Conservation (phyloP, 2,329 filamentous ascomycete species). For the Diplodia intermedia region DNA sequence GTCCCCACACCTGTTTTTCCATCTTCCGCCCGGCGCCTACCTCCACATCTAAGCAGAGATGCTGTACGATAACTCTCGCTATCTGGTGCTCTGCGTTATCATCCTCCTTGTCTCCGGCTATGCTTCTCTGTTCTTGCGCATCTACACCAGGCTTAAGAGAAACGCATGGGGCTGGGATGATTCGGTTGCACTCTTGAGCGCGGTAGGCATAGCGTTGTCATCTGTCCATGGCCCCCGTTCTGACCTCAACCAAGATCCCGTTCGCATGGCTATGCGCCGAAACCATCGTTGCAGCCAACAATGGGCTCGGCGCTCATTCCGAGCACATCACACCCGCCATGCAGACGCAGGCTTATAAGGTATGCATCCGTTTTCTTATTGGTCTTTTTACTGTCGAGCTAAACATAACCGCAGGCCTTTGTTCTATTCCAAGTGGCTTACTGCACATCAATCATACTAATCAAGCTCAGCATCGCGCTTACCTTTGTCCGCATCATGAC, state of each 20-base stretch:
- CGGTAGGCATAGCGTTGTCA: background rate
- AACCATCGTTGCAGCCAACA: constrained; percentile 1
- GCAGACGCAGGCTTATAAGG: background rate
- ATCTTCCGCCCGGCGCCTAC: no score
- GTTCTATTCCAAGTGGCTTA: background rate
- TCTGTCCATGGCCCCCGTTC: background rate
- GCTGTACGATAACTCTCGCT: background rate
- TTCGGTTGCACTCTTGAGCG: background rate
- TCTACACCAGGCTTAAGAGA: background rate
- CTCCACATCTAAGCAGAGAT: background rate
- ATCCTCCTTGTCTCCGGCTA: background rate
- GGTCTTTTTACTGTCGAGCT: no score
- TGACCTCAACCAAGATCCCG: background rate
- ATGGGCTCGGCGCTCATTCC: background rate
- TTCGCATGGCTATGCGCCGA: constrained; percentile 5
- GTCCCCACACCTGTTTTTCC: no score
- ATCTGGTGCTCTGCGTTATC: background rate
- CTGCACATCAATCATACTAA: background rate
- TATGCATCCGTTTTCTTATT: no score
- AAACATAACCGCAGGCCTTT: background rate
- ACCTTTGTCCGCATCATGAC: background rate
- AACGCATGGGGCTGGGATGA: background rate
- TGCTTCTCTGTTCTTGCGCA: background rate
- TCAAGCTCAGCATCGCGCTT: background rate
- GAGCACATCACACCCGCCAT: background rate